Conservation (phyloP, 1,284 basidiomycete genomes). For the Termitomyces sp. region DNA sequence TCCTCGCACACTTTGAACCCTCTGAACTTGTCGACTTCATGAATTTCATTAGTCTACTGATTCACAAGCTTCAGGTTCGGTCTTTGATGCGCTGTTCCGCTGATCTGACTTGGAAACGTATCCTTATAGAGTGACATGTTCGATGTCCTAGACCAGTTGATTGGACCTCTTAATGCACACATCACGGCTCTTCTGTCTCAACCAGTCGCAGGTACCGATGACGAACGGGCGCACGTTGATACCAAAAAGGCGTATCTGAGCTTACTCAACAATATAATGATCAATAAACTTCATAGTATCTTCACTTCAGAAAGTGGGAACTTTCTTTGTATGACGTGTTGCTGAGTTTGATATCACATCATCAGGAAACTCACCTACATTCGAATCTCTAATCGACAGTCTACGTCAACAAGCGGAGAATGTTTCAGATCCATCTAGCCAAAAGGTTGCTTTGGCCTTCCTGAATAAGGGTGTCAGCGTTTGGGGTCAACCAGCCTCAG, state of each 20-base stretch:
- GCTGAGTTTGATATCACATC: conserved; percentile 1
- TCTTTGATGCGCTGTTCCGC: conserved; percentile 12
- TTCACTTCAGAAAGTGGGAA: conserved; percentile 84
- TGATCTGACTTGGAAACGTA: neutral
- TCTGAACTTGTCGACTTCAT: conserved; percentile 94
- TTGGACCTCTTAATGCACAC: conserved; percentile 82
- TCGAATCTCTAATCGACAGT: conserved; percentile 67
- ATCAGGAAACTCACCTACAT: conserved; percentile 77
- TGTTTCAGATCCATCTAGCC: conserved; percentile 65
- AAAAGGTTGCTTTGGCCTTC: conserved; percentile 82
- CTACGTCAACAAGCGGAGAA: conserved; percentile 78
- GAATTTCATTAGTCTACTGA: conserved; percentile 87
- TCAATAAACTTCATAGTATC: conserved; percentile 75
- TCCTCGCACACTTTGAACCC: conserved; percentile 89
- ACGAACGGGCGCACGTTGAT: conserved; percentile 77
- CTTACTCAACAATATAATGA: conserved; percentile 81
- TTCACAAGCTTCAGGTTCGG: conserved; percentile 87
- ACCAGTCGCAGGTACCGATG: conserved; percentile 88
- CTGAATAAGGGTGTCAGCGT: conserved; percentile 72
- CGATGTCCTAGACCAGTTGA: conserved; percentile 85
- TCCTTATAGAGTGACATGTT: conserved; percentile 66
- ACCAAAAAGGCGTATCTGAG: conserved; percentile 89
- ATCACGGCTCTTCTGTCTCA: conserved; percentile 80
- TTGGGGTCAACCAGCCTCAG: conserved; percentile 63
- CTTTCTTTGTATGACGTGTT: conserved; percentile 5